Base-by-base conservation (phyloP, 108 stramenopile genomes). In the Nitzschia palea region DNA sequence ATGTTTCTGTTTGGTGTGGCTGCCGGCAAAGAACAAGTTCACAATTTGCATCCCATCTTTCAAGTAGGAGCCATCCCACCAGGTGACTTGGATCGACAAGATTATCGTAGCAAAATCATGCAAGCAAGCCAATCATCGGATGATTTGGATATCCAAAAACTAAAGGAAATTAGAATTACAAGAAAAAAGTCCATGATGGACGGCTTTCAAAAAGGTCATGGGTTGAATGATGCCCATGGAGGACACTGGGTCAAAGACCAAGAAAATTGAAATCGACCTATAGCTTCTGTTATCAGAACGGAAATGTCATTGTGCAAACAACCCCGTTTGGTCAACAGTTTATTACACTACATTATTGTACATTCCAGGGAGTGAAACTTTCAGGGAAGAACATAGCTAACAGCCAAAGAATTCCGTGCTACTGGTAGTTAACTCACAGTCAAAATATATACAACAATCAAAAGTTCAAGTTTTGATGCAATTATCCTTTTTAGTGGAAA, bases 11-110 rank as follows among this genome's bases (percentile, higher is more conserved):
- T 83, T 65, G 84, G 87, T 22, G 77, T 80, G 0, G 75, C 84
- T 3, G 58, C 80, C 52, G 91, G 91, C 6, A 90, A 90, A 64
- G 89, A 89, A 70, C 55, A 74, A 25, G 92, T 90, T 0, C 89
- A 94, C 61, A 33, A 64, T 17, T 70, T 94, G 18, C 88, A 89
- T 73, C 85, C 80, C 23, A 87, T 94, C 55, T 94, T 89, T 69
- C 61, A 83, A 68, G 62, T 78, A 28, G 85, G 85, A 43, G 65
- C 73, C 32, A 70, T 63, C 36, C 65, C 78, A 17, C 74, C 70
- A 70, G 62, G 48, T 15, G 55, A 57, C 3, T 44, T 68, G 42
- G 67, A 68, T 35, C 52, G 35, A 37, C 31, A 18, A 1, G 35
- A 50, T 32, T 63, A 67, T 26, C 33, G 22, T 26, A 55, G n/a